Percentiles rank a stretch among this genome's conserved stretches.
These are phyloP conservation scores for Dryas alaskensis DNA, from an alignment of 306 rosid species.

Conservation along the genomic window DNA sequence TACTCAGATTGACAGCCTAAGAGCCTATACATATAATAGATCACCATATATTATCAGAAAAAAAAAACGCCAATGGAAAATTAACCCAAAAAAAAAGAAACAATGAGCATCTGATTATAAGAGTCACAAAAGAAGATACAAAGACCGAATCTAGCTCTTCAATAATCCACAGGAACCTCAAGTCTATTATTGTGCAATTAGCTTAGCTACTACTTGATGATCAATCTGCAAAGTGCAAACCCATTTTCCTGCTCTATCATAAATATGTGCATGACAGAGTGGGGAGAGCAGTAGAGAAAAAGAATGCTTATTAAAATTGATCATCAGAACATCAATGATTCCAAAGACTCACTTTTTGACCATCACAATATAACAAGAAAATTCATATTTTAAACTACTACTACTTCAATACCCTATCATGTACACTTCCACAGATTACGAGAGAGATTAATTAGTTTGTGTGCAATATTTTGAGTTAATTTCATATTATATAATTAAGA, in stretches of 20 bases:
- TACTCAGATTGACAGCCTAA: constrained; percentile 23
- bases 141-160: constrained; percentile 37
- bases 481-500: not conserved
- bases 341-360: constrained; percentile 72
- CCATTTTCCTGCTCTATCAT: constrained; percentile 22
- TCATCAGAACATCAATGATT: constrained; percentile 57
- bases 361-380: constrained; percentile 39
- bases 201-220: constrained; percentile 9
- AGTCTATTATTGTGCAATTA: constrained; percentile 12
- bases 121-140: constrained; percentile 9
- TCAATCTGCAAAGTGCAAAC: constrained; percentile 5
- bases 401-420: constrained; percentile 57
- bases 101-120: constrained; percentile 25
- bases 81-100: constrained; percentile 1
- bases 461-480: not conserved
- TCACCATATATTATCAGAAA: constrained; percentile 5
- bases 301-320: constrained; percentile 43
- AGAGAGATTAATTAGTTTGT: not conserved
- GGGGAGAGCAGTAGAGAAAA: constrained; percentile 57
- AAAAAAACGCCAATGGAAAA: constrained; percentile 16
- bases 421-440: constrained; percentile 34
- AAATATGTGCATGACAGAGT: constrained; percentile 31
- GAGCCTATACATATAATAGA: constrained; percentile 6
- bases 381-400: constrained; percentile 19
- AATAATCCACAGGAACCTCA: not conserved